phyloP scores from a whole-genome alignment of 148 eudicot genomes.

The Suaeda aralocaspica region DNA sequence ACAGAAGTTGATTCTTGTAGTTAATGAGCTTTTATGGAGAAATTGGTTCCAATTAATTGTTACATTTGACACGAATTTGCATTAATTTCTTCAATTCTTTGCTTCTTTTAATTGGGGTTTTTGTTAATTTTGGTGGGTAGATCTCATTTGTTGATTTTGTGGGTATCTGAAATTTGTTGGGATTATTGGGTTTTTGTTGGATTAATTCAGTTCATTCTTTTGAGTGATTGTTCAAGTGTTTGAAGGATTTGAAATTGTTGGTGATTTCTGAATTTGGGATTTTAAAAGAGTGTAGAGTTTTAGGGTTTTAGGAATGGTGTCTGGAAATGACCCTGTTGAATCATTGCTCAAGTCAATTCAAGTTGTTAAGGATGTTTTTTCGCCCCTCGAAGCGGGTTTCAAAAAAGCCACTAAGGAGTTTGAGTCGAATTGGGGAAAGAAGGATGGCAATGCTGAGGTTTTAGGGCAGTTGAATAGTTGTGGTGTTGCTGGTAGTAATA shows the following conservation, averaged over 20 bases:
- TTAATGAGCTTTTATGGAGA: background rate
- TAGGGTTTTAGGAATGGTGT: conserved; percentile 48
- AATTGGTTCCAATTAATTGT: conserved; percentile 3
- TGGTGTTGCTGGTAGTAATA: conserved; percentile 14
- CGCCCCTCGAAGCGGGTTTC: conserved; percentile 65
- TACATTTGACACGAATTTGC: conserved; percentile 6
- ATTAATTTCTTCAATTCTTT: background rate
- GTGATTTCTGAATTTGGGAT: conserved; percentile 12
- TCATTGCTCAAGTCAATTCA: conserved; percentile 67
- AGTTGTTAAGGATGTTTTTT: conserved; percentile 56
- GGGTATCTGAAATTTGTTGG: conserved; percentile 10
- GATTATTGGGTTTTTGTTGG: conserved; percentile 18
- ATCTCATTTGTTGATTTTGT: conserved; percentile 13
- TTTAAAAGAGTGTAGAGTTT: conserved; percentile 11
- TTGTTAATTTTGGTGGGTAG: background rate
- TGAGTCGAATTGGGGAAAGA: conserved; percentile 60
- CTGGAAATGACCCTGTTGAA: conserved; percentile 67
- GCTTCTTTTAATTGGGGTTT: background rate
- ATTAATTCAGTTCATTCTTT: conserved; percentile 21
- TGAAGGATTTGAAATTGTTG: conserved; percentile 7
- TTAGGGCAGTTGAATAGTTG: conserved; percentile 23
- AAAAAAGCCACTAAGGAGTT: conserved; percentile 73
- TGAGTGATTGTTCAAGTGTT: conserved; percentile 17
- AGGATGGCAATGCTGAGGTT: conserved; percentile 27
- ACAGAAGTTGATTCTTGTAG: conserved; percentile 14